A percentile compares a stretch with the other conserved stretches of the same genome.
Conservation (phyloP, 371 early-diverging fungal genomes). For the Rhizopus delemar region DNA sequence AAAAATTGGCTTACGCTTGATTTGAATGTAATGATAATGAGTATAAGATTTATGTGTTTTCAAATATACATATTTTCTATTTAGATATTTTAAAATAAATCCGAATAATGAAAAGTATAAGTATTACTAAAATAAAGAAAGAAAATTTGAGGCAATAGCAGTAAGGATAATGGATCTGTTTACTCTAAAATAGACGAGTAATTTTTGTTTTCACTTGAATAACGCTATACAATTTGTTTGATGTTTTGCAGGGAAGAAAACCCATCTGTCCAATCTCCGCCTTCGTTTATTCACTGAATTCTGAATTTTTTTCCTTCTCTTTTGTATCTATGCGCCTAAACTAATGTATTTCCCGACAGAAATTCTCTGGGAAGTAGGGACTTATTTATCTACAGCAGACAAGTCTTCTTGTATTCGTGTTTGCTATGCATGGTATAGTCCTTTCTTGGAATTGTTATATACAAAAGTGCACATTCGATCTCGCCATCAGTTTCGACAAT, state of each 20-base stretch:
- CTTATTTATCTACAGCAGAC: constrained; percentile 22
- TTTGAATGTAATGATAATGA: too few species aligned
- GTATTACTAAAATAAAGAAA: too few species aligned
- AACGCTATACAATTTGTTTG: background rate
- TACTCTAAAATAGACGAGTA: too few species aligned
- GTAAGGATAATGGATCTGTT: too few species aligned
- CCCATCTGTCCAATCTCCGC: background rate
- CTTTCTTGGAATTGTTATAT: constrained; percentile 24
- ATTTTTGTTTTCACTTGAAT: too few species aligned
- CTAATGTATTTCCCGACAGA: constrained; percentile 28
- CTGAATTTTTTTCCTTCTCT: constrained; percentile 4
- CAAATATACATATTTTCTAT: too few species aligned
- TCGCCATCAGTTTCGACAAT: constrained; percentile 27
- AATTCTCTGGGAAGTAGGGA: constrained; percentile 28
- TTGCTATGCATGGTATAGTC: constrained; percentile 28
- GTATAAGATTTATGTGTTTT: too few species aligned
- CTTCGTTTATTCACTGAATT: background rate
- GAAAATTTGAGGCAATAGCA: too few species aligned
- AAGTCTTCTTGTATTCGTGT: constrained; percentile 27
- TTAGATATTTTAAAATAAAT: too few species aligned
- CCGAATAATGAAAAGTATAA: too few species aligned
- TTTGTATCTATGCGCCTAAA: background rate
- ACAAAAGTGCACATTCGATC: constrained; percentile 16
- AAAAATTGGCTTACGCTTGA: too few species aligned
- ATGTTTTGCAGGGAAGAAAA: background rate